Percentiles rank a stretch among this genome's conserved stretches.
phyloP scores from a whole-genome alignment of 2,329 filamentous ascomycete genomes.

The Stagonosporopsis chrysanthemi region DNA sequence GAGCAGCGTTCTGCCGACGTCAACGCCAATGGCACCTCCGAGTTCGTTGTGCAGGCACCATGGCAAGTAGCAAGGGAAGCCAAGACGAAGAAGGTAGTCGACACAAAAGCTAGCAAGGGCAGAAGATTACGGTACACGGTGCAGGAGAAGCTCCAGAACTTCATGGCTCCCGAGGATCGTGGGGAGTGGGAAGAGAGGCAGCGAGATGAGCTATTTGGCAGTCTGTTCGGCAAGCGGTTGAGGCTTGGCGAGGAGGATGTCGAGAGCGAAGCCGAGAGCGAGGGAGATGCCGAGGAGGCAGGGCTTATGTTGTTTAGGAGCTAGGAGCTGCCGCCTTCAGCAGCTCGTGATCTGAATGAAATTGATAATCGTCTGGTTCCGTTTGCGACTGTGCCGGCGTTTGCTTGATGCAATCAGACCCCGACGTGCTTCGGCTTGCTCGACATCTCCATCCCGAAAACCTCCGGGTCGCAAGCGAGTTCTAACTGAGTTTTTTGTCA shows the following conservation, averaged over 20 bases:
- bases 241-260: constrained; percentile 54
- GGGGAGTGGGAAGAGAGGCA: constrained; percentile 81
- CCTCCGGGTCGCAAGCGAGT: background rate
- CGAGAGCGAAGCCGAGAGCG: constrained; percentile 46
- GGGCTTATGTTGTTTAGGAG: constrained; percentile 51
- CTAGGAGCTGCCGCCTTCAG: constrained; percentile 16
- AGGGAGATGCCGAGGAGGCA: constrained; percentile 47
- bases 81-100: constrained; percentile 85
- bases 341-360: background rate
- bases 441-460: constrained; percentile 13
- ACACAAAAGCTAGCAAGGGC: constrained; percentile 94
- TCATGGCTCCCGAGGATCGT: constrained; percentile 91
- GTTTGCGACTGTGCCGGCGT: constrained; percentile 2
- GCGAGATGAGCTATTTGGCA: constrained; percentile 68
- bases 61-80: constrained; percentile 76
- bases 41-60: constrained; percentile 53
- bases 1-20: constrained; percentile 80
- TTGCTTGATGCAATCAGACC: background rate
- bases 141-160: constrained; percentile 97
- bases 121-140: constrained; percentile 93
- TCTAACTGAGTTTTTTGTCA: background rate
- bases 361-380: background rate
- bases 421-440: constrained; percentile 23
- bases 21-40: constrained; percentile 54
- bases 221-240: constrained; percentile 57